phyloP scores from a whole-genome alignment of 208 protist species.

The Borovskyia barvae region DNA sequence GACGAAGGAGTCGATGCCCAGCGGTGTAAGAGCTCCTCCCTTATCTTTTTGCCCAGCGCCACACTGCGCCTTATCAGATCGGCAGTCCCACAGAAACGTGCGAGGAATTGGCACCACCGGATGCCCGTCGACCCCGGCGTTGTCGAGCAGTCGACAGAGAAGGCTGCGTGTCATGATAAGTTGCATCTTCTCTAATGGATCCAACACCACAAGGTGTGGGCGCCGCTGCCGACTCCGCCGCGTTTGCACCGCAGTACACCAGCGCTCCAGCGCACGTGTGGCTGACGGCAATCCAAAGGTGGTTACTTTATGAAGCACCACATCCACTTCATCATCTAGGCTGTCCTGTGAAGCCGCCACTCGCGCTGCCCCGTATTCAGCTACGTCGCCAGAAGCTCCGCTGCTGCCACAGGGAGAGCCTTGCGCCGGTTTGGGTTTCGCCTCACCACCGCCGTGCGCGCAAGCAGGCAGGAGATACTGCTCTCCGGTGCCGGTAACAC shows the following conservation, averaged over 20 bases:
- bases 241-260: slow-evolving; percentile 28
- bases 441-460: not conserved
- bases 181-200: slow-evolving; percentile 50
- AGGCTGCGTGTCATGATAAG: slow-evolving; percentile 51
- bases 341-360: not conserved
- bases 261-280: slow-evolving; percentile 38
- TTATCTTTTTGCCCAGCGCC: not conserved
- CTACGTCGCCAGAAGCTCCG: not conserved
- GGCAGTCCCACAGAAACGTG: slow-evolving; percentile 51
- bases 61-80: not conserved
- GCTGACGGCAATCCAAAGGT: slow-evolving; percentile 48
- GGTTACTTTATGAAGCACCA: slow-evolving; percentile 82
- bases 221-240: slow-evolving; percentile 15
- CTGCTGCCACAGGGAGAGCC: not conserved
- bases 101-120: slow-evolving; percentile 43
- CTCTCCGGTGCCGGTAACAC: not conserved
- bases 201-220: slow-evolving; percentile 52
- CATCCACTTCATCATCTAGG: slow-evolving; percentile 36
- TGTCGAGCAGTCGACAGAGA: slow-evolving; percentile 49
- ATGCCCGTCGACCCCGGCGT: slow-evolving; percentile 8
- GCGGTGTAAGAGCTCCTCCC: slow-evolving; percentile 3
- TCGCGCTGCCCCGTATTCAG: not conserved
- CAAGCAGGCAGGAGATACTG: not conserved
- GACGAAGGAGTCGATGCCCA: slow-evolving; percentile 24
- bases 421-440: not conserved